Base-by-base conservation (phyloP, 73 alveolate genomes). In the Symbiodinium natans region DNA sequence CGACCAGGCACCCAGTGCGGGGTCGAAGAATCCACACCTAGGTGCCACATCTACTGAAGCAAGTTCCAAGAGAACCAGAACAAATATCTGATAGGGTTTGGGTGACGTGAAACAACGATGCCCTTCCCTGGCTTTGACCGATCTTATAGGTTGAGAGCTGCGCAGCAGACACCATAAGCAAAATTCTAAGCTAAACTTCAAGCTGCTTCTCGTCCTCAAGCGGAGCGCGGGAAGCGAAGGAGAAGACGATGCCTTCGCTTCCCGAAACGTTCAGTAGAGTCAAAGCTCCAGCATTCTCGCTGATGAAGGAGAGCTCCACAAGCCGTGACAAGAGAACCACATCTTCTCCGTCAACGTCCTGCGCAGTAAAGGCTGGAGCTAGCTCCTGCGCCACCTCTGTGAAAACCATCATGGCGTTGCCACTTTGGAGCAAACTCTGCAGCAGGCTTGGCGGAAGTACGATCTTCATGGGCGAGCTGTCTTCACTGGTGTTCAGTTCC, bases 1-100 rank as follows among this genome's bases (percentile, higher is more conserved):
- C 21, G 80, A 63, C 80, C 80, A 63, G 27, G 80, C 80, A 63
- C 80, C 40, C 33, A 63, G 80, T 4, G 19, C 40, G 38, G 80
- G 80, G 80, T 63, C 36, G 80, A 63, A 63, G 80, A 63, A 63
- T 63, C 80, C 80, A 63, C 80, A 63, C 80, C 80, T 63, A 11
- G 13, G 40, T 31, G 80, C 15, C 1, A 17, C 6, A 13, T 11
- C 56, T 8, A n/a, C n/a, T n/a, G n/a, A n/a, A n/a, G n/a, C n/a
- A 43, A 2, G 2, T 15, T 15, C 1, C 5, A 15, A 52, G 71
- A 52, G 71, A 52, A 13, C 71, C 25, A 52, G 68, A 52, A 52
- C 71, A 52, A 52, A 8, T 8, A 52, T 52, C 71, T 15, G 10
- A 52, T 52, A 8, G 31, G 71, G 71, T 52, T 0, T 52, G 71